Percentiles rank a stretch among this genome's conserved stretches.
These are phyloP conservation scores for Fistulina hepatica DNA, from an alignment of 1,284 basidiomycete genomes.

Conservation along the genomic window DNA sequence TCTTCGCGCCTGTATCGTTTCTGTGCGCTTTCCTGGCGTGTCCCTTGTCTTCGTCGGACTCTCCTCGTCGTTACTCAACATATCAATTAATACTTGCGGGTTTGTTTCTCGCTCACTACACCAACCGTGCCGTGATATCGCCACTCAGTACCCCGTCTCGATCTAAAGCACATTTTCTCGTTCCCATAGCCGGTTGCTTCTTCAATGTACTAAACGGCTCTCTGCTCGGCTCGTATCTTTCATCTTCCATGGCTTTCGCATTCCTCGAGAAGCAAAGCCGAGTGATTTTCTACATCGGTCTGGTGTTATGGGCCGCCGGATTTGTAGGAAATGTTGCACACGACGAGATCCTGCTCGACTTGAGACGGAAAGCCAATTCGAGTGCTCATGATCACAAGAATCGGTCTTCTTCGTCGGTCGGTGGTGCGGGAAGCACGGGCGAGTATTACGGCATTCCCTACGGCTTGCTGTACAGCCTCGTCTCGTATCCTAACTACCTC, in stretches of 20 bases:
- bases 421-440: constrained; percentile 10
- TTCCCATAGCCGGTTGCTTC: constrained; percentile 43
- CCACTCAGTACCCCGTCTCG: constrained; percentile 77
- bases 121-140: constrained; percentile 73
- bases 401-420: too few relatives aligned
- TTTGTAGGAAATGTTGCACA: constrained; percentile 75
- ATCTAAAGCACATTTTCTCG: constrained; percentile 62
- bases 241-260: constrained; percentile 36
- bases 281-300: constrained; percentile 50
- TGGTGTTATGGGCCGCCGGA: constrained; percentile 58
- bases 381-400: too few relatives aligned
- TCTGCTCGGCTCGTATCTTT: constrained; percentile 60
- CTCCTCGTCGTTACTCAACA: constrained; percentile 20
- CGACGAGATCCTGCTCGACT: constrained; percentile 78
- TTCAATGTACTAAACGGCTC: constrained; percentile 74
- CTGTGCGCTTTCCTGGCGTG: constrained; percentile 37
- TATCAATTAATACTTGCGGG: constrained; percentile 45
- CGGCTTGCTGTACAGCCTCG: constrained; percentile 65
- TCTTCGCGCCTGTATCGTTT: constrained; percentile 62
- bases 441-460: constrained; percentile 75
- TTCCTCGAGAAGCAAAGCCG: constrained; percentile 31
- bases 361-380: constrained; percentile 31
- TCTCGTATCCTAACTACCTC: constrained; percentile 91
- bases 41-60: constrained; percentile 28
- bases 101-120: constrained; percentile 70